Percentiles rank a stretch among this genome's conserved stretches.
Evolutionary conservation across 805 yeast genomes (phyloP).

Genomic region (Cyberlindnera mycetangii): DNA sequence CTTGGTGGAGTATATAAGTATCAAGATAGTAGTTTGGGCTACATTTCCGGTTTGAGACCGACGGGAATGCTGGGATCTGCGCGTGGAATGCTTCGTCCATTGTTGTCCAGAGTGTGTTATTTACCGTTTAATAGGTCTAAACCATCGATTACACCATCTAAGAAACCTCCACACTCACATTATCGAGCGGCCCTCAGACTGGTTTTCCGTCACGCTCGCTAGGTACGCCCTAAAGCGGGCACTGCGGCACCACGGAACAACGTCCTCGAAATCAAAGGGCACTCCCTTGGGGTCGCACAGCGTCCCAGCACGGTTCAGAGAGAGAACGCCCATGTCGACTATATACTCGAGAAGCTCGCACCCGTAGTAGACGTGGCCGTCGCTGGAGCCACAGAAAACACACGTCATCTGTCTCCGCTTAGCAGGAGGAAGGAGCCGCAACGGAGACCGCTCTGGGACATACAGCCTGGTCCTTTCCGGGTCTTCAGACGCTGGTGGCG

Average conservation of each 20-base stretch:
- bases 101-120: too few species aligned
- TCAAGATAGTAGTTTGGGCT: neutral
- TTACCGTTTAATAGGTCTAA: too few species aligned
- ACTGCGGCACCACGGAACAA: slow-evolving; percentile 4
- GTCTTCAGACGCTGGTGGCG: neutral
- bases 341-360: slow-evolving; percentile 5
- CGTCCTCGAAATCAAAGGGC: slow-evolving; percentile 5
- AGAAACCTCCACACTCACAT: too few species aligned
- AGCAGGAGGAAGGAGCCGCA: neutral
- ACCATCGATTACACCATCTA: too few species aligned
- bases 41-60: too few species aligned
- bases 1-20: neutral
- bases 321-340: neutral
- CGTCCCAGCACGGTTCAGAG: neutral
- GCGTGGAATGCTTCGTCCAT: too few species aligned
- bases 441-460: neutral
- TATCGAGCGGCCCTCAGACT: neutral
- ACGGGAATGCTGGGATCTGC: too few species aligned
- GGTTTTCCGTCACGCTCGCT: neutral
- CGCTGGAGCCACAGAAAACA: slow-evolving; percentile 5
- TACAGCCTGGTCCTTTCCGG: neutral
- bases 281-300: neutral
- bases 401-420: slow-evolving; percentile 2
- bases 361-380: slow-evolving; percentile 3
- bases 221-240: slow-evolving; percentile 3